Evolutionary conservation across 306 rosid species (phyloP).

Genomic region (Adenanthera pavonina): DNA sequence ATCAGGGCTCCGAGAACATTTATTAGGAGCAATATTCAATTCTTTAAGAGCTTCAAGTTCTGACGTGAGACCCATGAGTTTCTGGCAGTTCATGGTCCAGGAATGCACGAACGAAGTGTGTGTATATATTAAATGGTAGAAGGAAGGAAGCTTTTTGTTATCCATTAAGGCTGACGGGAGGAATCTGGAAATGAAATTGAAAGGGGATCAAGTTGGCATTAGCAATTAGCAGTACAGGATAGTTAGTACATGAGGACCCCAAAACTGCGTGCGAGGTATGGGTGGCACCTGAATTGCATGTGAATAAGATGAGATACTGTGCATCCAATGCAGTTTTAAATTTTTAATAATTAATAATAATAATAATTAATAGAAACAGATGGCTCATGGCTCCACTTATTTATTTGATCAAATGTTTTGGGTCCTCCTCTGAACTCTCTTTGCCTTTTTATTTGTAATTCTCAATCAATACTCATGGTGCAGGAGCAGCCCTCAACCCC

Average conservation of each 20-base stretch:
- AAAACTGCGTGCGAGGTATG: conserved; percentile 44
- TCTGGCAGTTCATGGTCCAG: not conserved
- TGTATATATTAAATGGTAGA: no score
- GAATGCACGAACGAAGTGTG: not conserved
- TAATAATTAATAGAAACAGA: not conserved
- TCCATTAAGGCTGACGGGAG: not conserved
- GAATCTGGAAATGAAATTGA: not conserved
- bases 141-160: not conserved
- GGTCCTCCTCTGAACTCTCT: conserved; percentile 15
- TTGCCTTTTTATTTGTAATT: not conserved
- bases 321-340: conserved; percentile 20
- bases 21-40: conserved; percentile 9
- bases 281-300: conserved; percentile 60
- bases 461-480: not conserved
- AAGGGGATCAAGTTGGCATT: not conserved
- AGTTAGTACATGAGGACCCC: not conserved
- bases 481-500: not conserved
- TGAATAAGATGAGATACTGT: conserved; percentile 38
- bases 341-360: not conserved
- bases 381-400: conserved; percentile 44
- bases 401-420: conserved; percentile 16
- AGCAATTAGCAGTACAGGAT: not conserved
- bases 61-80: conserved; percentile 2
- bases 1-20: not conserved
- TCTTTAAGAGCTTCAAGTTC: not conserved